Evolutionary conservation across 2,329 filamentous ascomycete species (phyloP).

Genomic region (Claviceps sp.): DNA sequence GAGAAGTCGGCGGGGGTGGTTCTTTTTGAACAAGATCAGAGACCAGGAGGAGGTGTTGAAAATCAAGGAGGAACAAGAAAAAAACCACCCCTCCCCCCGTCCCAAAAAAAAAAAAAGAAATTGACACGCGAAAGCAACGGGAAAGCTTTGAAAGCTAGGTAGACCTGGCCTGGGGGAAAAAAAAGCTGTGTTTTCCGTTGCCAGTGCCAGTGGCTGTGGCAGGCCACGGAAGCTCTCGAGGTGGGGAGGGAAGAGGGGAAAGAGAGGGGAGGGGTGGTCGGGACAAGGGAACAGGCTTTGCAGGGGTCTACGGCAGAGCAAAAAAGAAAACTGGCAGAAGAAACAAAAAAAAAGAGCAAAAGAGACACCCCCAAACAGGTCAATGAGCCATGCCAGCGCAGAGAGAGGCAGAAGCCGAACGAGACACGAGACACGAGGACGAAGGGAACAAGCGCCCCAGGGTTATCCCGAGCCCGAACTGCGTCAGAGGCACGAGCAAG

Average conservation of each 20-base stretch:
- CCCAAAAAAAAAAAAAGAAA: neutral
- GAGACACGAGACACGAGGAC: neutral
- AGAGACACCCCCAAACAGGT: neutral
- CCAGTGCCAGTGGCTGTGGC: neutral
- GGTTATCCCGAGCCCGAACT: neutral
- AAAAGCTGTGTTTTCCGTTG: neutral
- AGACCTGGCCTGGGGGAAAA: conserved; percentile 1
- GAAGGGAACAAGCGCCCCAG: neutral
- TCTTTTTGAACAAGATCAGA: conserved; percentile 4
- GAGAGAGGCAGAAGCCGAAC: neutral
- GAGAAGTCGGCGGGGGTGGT: conserved; percentile 6
- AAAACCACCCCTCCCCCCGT: conserved; percentile 10
- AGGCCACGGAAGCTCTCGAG: neutral
- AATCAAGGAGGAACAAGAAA: conserved; percentile 10
- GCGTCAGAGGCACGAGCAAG: neutral
- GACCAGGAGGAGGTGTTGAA: conserved; percentile 14
- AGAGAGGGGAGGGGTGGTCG: neutral
- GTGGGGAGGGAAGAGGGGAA: neutral
- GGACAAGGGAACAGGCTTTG: neutral
- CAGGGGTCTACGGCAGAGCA: neutral
- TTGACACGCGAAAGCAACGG: conserved; percentile 1
- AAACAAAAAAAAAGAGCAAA: neutral
- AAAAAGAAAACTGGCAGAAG: neutral
- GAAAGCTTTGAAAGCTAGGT: neutral
- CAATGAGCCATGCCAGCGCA: neutral